phyloP scores from a whole-genome alignment of 2,329 filamentous ascomycete genomes.

The Botrytis deweyae region DNA sequence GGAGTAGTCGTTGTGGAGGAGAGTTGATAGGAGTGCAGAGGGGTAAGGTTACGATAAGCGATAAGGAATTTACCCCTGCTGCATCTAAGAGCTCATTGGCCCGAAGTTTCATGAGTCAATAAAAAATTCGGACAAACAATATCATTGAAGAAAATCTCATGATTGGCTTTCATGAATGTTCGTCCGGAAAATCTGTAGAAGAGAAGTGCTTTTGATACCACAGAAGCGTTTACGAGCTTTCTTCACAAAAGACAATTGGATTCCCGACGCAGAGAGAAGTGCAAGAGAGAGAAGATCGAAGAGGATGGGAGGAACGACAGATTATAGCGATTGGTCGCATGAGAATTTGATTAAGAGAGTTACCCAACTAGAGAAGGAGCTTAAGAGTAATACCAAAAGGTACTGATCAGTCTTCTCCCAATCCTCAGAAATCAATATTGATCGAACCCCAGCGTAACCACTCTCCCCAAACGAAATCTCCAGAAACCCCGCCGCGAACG shows the following conservation, averaged over 20 bases:
- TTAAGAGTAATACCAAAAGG: constrained; percentile 51
- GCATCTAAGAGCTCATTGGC: constrained; percentile 12
- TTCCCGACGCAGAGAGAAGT: constrained; percentile 18
- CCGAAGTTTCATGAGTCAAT: constrained; percentile 12
- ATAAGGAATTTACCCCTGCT: constrained; percentile 19
- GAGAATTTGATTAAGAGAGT: constrained; percentile 68
- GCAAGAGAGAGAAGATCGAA: constrained; percentile 17
- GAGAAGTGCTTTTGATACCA: background rate
- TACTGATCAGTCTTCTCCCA: constrained; percentile 7
- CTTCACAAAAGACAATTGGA: background rate
- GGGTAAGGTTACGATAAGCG: constrained; percentile 15
- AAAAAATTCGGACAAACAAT: background rate
- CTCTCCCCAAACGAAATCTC: constrained; percentile 44
- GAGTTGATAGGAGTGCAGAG: background rate
- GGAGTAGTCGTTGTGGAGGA: background rate
- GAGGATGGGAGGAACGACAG: constrained; percentile 35
- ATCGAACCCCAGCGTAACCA: constrained; percentile 19
- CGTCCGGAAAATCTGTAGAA: background rate
- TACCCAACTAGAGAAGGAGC: constrained; percentile 63
- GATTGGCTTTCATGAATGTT: constrained; percentile 15
- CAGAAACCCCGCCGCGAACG: constrained; percentile 37
- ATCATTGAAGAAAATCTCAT: background rate
- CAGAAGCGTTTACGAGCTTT: background rate
- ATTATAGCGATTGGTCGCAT: constrained; percentile 68
- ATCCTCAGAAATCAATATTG: background rate